Percentiles rank a stretch among this genome's conserved stretches.
phyloP scores from a whole-genome alignment of 2,329 filamentous ascomycete species.

The Cladosporium oxysporum region DNA sequence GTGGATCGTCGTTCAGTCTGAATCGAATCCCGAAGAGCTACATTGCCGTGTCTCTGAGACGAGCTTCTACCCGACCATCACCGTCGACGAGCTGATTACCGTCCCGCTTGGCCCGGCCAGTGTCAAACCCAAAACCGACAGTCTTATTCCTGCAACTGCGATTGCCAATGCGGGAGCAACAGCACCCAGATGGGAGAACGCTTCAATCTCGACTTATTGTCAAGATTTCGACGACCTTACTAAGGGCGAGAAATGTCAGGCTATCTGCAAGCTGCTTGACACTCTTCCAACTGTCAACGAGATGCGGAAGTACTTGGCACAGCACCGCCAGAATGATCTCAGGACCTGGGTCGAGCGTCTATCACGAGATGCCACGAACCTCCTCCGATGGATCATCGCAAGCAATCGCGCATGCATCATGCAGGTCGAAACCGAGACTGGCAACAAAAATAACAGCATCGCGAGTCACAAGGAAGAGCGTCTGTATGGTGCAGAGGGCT shows the following conservation, averaged over 20 bases:
- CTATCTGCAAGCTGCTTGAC: slow-evolving; percentile 56
- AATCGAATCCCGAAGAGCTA: slow-evolving; percentile 26
- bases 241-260: slow-evolving; percentile 48
- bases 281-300: slow-evolving; percentile 62
- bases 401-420: slow-evolving; percentile 87
- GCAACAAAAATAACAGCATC: slow-evolving; percentile 20
- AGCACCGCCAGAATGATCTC: slow-evolving; percentile 43
- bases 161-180: not conserved
- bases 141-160: not conserved
- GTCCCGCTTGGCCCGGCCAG: not conserved
- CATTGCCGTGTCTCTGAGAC: slow-evolving; percentile 56
- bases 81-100: slow-evolving; percentile 32
- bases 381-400: slow-evolving; percentile 85
- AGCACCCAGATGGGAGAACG: slow-evolving; percentile 35
- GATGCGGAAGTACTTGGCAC: slow-evolving; percentile 55
- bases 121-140: not conserved
- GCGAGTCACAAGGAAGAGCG: slow-evolving; percentile 35
- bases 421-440: slow-evolving; percentile 59
- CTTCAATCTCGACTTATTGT: slow-evolving; percentile 50
- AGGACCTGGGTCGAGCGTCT: slow-evolving; percentile 60
- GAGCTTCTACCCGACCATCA: slow-evolving; percentile 47
- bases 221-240: slow-evolving; percentile 60
- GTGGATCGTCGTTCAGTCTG: slow-evolving; percentile 51
- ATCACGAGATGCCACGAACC: slow-evolving; percentile 63
- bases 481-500: slow-evolving; percentile 65